Conservation (phyloP, 768 basidiomycete species). For the Tricholoma saponaceum region DNA sequence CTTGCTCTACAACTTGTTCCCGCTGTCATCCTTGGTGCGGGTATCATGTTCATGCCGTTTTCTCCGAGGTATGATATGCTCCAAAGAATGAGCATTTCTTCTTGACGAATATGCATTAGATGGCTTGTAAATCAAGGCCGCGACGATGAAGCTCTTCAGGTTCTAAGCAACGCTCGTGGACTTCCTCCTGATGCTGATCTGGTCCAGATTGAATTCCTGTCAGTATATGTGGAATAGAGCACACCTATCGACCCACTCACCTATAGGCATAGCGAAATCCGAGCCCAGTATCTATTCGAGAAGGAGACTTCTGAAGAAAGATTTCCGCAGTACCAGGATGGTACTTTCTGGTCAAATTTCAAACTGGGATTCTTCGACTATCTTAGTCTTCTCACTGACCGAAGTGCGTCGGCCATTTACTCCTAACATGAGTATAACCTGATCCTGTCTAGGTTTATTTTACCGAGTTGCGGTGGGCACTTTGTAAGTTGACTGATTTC, state of each 20-base stretch:
- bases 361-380: slow-evolving; percentile 61
- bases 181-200: slow-evolving; percentile 55
- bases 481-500: slow-evolving; percentile 29
- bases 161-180: slow-evolving; percentile 56
- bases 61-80: slow-evolving; percentile 53
- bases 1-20: slow-evolving; percentile 73
- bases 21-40: slow-evolving; percentile 63
- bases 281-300: slow-evolving; percentile 71
- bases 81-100: background rate
- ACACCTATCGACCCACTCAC: background rate
- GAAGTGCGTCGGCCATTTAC: slow-evolving; percentile 27
- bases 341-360: slow-evolving; percentile 49
- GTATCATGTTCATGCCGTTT: slow-evolving; percentile 77
- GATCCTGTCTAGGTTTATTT: slow-evolving; percentile 40
- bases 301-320: slow-evolving; percentile 52
- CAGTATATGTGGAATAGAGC: slow-evolving; percentile 20
- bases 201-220: slow-evolving; percentile 74
- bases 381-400: slow-evolving; percentile 51
- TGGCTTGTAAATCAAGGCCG: slow-evolving; percentile 79
- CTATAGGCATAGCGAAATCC: slow-evolving; percentile 50
- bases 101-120: slow-evolving; percentile 23
- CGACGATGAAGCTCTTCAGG: slow-evolving; percentile 66
- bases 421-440: background rate
- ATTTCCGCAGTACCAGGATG: slow-evolving; percentile 66
- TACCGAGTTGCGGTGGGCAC: slow-evolving; percentile 62